Evolutionary conservation across 106 monocot genomes (phyloP), one percentile per base, ranked within the genome.

Genomic region (Dendrobium huoshanense): DNA sequence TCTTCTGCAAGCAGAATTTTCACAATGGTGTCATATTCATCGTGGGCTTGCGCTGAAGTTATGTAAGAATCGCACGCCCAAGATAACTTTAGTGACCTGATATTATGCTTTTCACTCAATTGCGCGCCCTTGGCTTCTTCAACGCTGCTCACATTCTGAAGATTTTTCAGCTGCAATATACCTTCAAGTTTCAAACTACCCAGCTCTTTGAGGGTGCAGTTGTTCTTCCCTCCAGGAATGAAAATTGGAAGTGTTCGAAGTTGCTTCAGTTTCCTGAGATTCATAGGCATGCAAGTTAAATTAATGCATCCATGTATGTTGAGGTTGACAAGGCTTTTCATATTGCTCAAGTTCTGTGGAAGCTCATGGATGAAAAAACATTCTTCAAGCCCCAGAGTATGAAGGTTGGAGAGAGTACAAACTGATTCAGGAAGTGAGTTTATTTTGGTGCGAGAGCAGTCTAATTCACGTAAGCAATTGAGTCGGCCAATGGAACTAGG

Each of bases 241-340:
- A 76, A 89, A 18, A 9, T 48, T 5, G 83, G 44, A 10, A 88
- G 56, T 9, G 61, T 70, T 33, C 20, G 83, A 1, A 88, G 75
- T 9, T 31, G 40, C n/a, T 2, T 78, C 55, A 88, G 17, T 13
- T 80, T 58, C 70, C 86, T 86, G 9, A 88, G 48, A n/a, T 73
- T 68, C 9, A 49, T 5, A 15, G 88, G 86, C 75, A 88, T 86
- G 41, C 73, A 70, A 0, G 27, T 76, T 22, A 88, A 44, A 6
- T 22, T 0, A 18, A 48, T 61, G 45, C 45, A 45, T 4, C 45
- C 31, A 17, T 10, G 5, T n/a, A 72, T 78, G 20, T 80, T 9
- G 0, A 83, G 77, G 59, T 86, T 61, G 0, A 25, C 20, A 18
- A 85, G 82, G 49, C 72, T 82, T 5, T 6, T 78, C 80, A 85